These are phyloP conservation scores for Nidularia sp. DNA, from an alignment of 768 basidiomycete genomes.

Conservation along the genomic window DNA sequence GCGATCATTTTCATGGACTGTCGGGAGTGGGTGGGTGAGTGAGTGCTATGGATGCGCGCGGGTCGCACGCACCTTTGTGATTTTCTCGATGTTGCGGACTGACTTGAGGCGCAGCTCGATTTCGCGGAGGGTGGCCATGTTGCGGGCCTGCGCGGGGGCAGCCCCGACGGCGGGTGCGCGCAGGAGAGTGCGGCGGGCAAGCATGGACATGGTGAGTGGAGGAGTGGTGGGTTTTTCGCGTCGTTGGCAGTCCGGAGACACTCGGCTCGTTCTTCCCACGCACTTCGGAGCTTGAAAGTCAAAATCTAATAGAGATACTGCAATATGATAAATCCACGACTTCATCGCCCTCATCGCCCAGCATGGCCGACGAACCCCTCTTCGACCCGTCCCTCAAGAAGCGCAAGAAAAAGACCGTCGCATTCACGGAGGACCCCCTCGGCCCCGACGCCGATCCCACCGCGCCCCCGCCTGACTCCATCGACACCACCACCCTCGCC, in stretches of 20 bases:
- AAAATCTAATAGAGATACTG: not conserved
- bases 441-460: slow-evolving; percentile 83
- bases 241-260: slow-evolving; percentile 38
- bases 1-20: slow-evolving; percentile 99
- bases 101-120: slow-evolving; percentile 96
- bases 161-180: slow-evolving; percentile 35
- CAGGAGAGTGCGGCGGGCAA: slow-evolving; percentile 42
- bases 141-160: slow-evolving; percentile 57
- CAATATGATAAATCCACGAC: not conserved
- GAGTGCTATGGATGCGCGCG: slow-evolving; percentile 14
- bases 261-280: slow-evolving; percentile 37
- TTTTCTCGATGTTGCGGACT: slow-evolving; percentile 98
- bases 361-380: slow-evolving; percentile 68
- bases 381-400: slow-evolving; percentile 86
- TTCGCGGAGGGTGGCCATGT: slow-evolving; percentile 97
- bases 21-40: not conserved
- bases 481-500: slow-evolving; percentile 65
- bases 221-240: slow-evolving; percentile 11
- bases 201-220: slow-evolving; percentile 26
- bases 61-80: slow-evolving; percentile 76
- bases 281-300: slow-evolving; percentile 15
- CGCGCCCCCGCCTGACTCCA: slow-evolving; percentile 66
- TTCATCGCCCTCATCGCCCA: not conserved
- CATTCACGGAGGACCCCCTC: slow-evolving; percentile 80
- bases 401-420: slow-evolving; percentile 84